A percentile compares a stretch with the other conserved stretches of the same genome.
phyloP scores from a whole-genome alignment of 495 filamentous ascomycete genomes.

The Podospora conica region DNA sequence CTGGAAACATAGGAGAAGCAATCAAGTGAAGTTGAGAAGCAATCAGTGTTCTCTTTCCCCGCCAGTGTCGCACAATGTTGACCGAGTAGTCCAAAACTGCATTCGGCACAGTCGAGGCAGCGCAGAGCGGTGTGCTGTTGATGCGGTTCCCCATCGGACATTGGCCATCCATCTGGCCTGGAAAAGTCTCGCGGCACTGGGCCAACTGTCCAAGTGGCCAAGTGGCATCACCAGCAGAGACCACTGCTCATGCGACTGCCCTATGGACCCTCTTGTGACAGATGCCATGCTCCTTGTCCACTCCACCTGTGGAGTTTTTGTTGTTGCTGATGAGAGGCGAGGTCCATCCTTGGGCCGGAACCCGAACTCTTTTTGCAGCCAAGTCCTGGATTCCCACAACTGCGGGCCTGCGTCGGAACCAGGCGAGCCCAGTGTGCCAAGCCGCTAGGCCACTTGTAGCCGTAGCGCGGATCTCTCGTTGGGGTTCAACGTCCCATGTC shows the following conservation, averaged over 20 bases:
- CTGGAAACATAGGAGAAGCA: background rate
- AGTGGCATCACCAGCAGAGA: background rate
- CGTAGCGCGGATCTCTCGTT: conserved; percentile 25
- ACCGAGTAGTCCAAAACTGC: background rate
- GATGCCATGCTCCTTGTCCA: too few relatives aligned
- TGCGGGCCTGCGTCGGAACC: background rate
- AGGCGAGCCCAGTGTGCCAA: conserved; percentile 1
- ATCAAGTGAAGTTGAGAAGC: background rate
- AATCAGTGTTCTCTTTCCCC: background rate
- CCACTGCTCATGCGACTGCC: background rate
- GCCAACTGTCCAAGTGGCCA: background rate
- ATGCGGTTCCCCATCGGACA: background rate
- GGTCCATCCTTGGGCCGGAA: background rate
- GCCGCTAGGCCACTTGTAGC: conserved; percentile 18
- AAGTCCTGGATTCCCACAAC: background rate
- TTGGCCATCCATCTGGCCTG: background rate
- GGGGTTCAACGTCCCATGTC: conserved; percentile 30
- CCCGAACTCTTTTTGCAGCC: background rate
- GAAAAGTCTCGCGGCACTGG: background rate
- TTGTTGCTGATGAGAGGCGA: background rate
- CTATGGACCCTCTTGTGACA: background rate
- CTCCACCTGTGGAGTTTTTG: background rate
- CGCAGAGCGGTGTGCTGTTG: background rate
- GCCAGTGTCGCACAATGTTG: background rate
- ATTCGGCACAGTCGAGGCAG: background rate